phyloP scores from a whole-genome alignment of 352 stramenopile species.

The Pythium utonaiense region DNA sequence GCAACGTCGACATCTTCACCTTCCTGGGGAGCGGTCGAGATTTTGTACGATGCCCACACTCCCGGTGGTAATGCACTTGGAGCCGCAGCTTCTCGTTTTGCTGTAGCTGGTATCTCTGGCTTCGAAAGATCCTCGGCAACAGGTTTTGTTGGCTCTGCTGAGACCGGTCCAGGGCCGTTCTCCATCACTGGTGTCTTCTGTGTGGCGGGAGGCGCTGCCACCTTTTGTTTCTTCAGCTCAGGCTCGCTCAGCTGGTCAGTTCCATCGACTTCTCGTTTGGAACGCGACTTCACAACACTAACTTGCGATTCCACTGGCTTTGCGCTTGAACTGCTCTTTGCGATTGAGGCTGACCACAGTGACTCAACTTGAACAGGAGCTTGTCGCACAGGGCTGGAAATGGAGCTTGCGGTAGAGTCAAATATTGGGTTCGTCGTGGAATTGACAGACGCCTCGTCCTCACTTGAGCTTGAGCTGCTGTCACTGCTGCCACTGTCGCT shows the following conservation, averaged over 20 bases:
- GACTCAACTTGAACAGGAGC: not conserved
- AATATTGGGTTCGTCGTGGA: not conserved
- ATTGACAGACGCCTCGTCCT: not conserved
- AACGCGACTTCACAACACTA: not conserved
- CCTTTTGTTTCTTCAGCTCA: slow-evolving; percentile 6
- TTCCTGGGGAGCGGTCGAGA: slow-evolving; percentile 20
- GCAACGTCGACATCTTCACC: slow-evolving; percentile 26
- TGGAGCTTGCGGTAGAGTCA: not conserved
- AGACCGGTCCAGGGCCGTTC: not conserved
- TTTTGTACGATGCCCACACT: slow-evolving; percentile 28
- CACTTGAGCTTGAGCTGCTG: slow-evolving; percentile 2
- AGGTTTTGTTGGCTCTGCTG: not conserved
- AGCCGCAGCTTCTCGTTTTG: not conserved
- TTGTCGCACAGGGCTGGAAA: not conserved
- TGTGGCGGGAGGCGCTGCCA: not conserved
- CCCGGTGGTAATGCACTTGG: not conserved
- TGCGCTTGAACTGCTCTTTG: not conserved
- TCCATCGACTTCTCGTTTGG: not conserved
- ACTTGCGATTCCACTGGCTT: not conserved
- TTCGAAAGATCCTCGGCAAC: not conserved
- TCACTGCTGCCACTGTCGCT: slow-evolving; percentile 6
- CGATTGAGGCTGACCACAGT: not conserved
- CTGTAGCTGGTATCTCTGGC: not conserved
- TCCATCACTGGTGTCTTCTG: not conserved
- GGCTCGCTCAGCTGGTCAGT: not conserved